Evolutionary conservation across 345 rosid species (phyloP), one percentile per base, ranked within the genome.

Genomic region (Dipteronia dyeriana): DNA sequence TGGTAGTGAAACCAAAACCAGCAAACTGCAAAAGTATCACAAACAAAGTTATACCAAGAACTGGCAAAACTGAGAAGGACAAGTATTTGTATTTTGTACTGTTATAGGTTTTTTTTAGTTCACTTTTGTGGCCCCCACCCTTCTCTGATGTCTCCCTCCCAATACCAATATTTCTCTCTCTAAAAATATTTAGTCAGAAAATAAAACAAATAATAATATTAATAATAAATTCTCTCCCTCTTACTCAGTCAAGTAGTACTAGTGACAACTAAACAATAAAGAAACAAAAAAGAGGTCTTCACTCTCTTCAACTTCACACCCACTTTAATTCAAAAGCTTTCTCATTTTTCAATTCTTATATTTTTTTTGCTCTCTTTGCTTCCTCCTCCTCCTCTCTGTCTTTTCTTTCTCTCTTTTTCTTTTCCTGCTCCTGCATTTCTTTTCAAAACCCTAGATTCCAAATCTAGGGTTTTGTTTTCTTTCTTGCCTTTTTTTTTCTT

Each of bases 401-500:
- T 41, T 76, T 75, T 75, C 79, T 70, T 75, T 72, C 78, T 68
- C 66, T 14, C 56, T 56, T 54, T 53, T 56, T 61, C 65, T 64
- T 59, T 66, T 73, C 75, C 45, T 62, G 78, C 76, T 78, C 79
- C 25, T 16, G 47, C 26, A 38, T 74, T 79, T 39, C 74, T 64
- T 81, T 82, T 70, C 86, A 80, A 66, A 85, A 82, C 87, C 88
- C 91, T 86, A 81, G 85, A 84, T 84, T 85, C 81, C 10, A 81
- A 82, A 80, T 88, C 90, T 84, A 83, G 84, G 85, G 85, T 85
- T 83, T 84, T 63, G 81, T 75, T 80, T 31, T 22, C 43, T 66
- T 4, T 34, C 38, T 4, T 34, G 38, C 5, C 34, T 31, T n/a
- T 2, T 74, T 9, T 7, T 56, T 38, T 59, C 43, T 57, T 26